Evolutionary conservation across 2,329 filamentous ascomycete genomes (phyloP), one percentile per base, ranked within the genome.

Genomic region (Dryadomyces quercivorus): DNA sequence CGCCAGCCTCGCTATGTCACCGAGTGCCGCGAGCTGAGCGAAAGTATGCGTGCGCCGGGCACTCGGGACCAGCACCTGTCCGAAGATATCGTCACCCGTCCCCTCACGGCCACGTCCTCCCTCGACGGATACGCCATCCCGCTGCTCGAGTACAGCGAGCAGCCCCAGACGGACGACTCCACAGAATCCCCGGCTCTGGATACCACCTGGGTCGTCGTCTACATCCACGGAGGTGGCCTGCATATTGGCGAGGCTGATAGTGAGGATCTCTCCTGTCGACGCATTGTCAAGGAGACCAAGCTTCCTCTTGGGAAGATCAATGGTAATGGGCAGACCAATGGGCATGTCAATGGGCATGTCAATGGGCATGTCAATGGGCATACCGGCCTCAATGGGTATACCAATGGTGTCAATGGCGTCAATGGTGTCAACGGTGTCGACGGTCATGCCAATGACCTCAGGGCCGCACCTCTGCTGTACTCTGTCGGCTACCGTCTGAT

Each of bases 221-320:
- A 76, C 61, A 73, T 71, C 59, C 75, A 77, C 58, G 75, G 75
- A 10, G 74, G 74, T 15, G 73, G 72, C 0, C 63, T 77, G 2
- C 63, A 63, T 31, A 70, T 76, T 36, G 75, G 75, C 12, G 72
- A 75, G 53, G 70, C 72, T 2, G 72, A 76, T 57, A 74, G 70
- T 56, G 74, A 77, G 60, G 73, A 77, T 49, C 62, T 75, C 1
- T 70, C 72, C 2, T 75, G 72, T 59, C 68, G 73, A 0, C 68
- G 67, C 26, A 66, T 76, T 21, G 59, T 69, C 26, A 66, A 68
- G 21, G 63, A 61, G 2, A 55, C 59, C 1, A 44, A 58, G 8
- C 56, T 65, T 7, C 55, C 65, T 16, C 10, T 40, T 31, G 4
- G 26, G 26, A 31, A 8, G 4, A 31, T 31, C 26, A 31, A 31